phyloP scores from a whole-genome alignment of 345 rosid species.

The Fremontodendron californicum region DNA sequence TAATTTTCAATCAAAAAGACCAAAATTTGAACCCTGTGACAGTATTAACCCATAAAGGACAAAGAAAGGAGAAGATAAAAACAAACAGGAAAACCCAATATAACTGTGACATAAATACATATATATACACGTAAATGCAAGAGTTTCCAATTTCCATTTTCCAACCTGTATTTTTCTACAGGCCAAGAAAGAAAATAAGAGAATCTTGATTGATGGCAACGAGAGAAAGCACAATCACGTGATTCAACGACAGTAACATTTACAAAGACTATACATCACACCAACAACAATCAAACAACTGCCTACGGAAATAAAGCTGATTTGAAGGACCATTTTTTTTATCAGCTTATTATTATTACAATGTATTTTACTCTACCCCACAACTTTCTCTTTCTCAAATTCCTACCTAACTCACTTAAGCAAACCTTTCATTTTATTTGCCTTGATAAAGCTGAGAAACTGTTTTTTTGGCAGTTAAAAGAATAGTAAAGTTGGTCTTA shows the following conservation, averaged over 20 bases:
- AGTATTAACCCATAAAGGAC: slow-evolving; percentile 14
- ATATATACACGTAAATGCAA: not conserved
- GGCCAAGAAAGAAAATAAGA: slow-evolving; percentile 7
- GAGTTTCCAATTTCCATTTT: too few species aligned
- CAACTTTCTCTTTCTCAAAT: slow-evolving; percentile 9
- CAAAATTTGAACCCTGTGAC: not conserved
- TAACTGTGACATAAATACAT: not conserved
- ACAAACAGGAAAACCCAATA: not conserved
- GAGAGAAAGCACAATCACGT: slow-evolving; percentile 39
- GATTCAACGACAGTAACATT: slow-evolving; percentile 32
- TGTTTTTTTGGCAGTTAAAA: slow-evolving; percentile 2
- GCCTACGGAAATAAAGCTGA: slow-evolving; percentile 27
- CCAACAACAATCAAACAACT: slow-evolving; percentile 6
- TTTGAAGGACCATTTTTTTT: slow-evolving; percentile 22
- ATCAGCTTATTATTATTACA: not conserved
- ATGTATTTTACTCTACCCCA: not conserved
- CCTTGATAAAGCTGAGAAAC: slow-evolving; percentile 5
- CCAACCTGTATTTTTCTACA: not conserved
- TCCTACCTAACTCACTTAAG: slow-evolving; percentile 13
- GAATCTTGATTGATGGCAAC: slow-evolving; percentile 20
- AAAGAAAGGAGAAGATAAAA: slow-evolving; percentile 11
- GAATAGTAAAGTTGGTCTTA: not conserved
- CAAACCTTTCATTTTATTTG: slow-evolving; percentile 1
- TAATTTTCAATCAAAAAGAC: slow-evolving; percentile 17
- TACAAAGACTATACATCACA: slow-evolving; percentile 8